phyloP scores from a whole-genome alignment of 2,329 filamentous ascomycete species.

The Cercospora nicotianae region DNA sequence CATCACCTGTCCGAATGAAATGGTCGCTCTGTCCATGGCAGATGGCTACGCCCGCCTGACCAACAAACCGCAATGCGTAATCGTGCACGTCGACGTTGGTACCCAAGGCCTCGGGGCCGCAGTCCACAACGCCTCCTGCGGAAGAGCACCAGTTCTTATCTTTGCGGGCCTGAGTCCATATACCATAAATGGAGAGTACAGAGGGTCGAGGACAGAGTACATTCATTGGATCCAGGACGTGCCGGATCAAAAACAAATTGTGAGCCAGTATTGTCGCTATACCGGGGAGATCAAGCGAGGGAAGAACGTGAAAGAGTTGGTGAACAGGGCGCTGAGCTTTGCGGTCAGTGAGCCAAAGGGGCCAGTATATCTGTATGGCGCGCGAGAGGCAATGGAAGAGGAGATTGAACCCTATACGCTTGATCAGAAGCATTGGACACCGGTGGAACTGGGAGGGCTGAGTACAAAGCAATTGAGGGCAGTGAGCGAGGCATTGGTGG shows the following conservation, averaged over 20 bases:
- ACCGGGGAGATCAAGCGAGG: constrained; percentile 79
- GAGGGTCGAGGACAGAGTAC: constrained; percentile 76
- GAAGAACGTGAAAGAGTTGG: constrained; percentile 83
- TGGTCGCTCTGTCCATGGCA: constrained; percentile 77
- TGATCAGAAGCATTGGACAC: constrained; percentile 68
- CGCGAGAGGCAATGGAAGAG: constrained; percentile 81
- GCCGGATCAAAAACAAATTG: constrained; percentile 76
- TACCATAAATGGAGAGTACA: constrained; percentile 74
- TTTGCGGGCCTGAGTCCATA: constrained; percentile 77
- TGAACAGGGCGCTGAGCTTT: constrained; percentile 81
- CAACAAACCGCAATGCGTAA: constrained; percentile 71
- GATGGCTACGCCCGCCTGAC: constrained; percentile 76
- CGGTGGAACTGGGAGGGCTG: constrained; percentile 66
- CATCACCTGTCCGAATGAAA: constrained; percentile 81
- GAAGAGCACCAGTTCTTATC: constrained; percentile 71
- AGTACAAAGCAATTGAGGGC: constrained; percentile 54
- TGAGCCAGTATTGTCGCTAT: constrained; percentile 84
- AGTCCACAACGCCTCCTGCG: constrained; percentile 44
- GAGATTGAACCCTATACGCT: constrained; percentile 73
- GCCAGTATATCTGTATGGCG: constrained; percentile 75
- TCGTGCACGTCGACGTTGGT: constrained; percentile 79
- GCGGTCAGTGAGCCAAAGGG: constrained; percentile 74
- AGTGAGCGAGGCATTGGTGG: constrained; percentile 64
- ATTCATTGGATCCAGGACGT: constrained; percentile 88
- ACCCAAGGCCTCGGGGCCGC: constrained; percentile 61